Evolutionary conservation across 306 rosid species (phyloP).

Genomic region (Senna siamea): DNA sequence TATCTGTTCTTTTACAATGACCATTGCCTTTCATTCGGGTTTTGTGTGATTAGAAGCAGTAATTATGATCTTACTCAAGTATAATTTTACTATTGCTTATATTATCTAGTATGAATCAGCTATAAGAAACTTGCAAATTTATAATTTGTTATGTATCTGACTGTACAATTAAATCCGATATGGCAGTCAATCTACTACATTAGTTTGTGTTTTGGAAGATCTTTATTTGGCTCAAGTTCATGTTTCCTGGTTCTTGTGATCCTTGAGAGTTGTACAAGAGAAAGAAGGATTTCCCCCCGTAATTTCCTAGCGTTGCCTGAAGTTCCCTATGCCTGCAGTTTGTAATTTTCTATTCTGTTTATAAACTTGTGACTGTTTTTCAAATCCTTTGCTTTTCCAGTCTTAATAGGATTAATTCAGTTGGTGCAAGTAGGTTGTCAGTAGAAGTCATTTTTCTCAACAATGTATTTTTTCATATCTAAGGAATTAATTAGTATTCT

Average conservation of each 20-base stretch:
- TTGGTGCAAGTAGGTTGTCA: too few species aligned
- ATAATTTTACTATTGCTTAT: not conserved
- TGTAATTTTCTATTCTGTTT: constrained; percentile 12
- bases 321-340: constrained; percentile 11
- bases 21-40: not conserved
- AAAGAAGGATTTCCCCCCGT: not conserved
- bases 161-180: not conserved
- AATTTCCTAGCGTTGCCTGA: not conserved
- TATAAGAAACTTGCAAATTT: constrained; percentile 12
- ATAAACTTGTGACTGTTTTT: constrained; percentile 15
- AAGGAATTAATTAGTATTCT: not conserved
- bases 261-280: not conserved
- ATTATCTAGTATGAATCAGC: constrained; percentile 6
- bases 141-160: constrained; percentile 11
- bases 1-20: not conserved
- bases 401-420: not conserved
- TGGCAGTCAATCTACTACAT: constrained; percentile 3
- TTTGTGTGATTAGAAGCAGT: too few species aligned
- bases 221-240: not conserved
- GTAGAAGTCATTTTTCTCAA: too few species aligned
- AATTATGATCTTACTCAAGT: too few species aligned
- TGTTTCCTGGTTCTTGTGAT: constrained; percentile 28
- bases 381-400: constrained; percentile 16
- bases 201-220: constrained; percentile 11
- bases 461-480: not conserved